Conservation (phyloP, 2,329 filamentous ascomycete genomes). For the Metarhizium robertsii region DNA sequence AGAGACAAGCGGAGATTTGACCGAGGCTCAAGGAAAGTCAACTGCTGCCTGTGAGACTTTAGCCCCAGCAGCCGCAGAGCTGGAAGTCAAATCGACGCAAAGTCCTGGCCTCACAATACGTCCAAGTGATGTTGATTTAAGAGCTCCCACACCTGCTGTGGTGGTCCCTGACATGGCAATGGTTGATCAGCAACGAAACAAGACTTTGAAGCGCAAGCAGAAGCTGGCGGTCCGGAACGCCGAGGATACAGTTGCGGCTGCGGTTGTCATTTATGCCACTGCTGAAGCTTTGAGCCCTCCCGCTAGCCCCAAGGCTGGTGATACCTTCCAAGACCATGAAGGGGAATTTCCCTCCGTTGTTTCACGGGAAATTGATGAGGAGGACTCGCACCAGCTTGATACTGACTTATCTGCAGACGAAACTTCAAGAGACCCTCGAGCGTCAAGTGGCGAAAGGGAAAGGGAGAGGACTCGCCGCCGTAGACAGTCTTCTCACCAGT, state of each 20-base stretch:
- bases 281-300: constrained; percentile 36
- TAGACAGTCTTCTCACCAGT: constrained; percentile 30
- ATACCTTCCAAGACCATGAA: constrained; percentile 13
- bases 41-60: neutral
- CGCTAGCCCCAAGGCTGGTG: constrained; percentile 18
- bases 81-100: neutral
- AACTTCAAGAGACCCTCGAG: constrained; percentile 28
- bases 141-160: constrained; percentile 36
- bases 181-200: constrained; percentile 29
- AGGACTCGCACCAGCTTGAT: constrained; percentile 28
- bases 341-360: constrained; percentile 12
- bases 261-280: constrained; percentile 44
- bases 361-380: constrained; percentile 1
- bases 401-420: constrained; percentile 50
- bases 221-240: constrained; percentile 35
- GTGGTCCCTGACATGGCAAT: constrained; percentile 32
- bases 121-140: constrained; percentile 10
- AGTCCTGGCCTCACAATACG: neutral
- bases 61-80: neutral
- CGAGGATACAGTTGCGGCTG: constrained; percentile 44
- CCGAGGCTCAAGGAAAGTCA: neutral
- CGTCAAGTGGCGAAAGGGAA: constrained; percentile 27
- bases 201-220: constrained; percentile 34
- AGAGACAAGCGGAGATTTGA: neutral
- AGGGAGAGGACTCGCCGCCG: constrained; percentile 31